These are phyloP conservation scores for Carex scoparia DNA, from an alignment of 176 grass and related monocot species.

Conservation along the genomic window DNA sequence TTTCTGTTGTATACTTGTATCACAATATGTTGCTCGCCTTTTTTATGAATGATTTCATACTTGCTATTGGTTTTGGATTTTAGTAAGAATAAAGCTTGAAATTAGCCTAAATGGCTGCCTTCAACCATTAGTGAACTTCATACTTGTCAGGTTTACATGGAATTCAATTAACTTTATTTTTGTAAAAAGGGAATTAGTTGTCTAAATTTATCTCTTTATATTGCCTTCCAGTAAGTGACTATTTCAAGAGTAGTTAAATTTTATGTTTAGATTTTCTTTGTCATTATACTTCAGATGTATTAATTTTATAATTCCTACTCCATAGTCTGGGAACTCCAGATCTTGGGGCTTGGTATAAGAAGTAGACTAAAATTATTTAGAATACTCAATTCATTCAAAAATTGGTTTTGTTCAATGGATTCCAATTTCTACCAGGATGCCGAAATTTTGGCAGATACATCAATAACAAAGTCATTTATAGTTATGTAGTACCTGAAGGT, in stretches of 20 bases:
- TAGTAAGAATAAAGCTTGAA: neutral
- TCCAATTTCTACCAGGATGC: neutral
- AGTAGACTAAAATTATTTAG: neutral
- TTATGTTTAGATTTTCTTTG: neutral
- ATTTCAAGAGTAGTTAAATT: neutral
- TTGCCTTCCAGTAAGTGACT: neutral
- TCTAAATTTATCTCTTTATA: neutral
- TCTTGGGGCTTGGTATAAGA: neutral
- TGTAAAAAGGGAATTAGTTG: neutral
- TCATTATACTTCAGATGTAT: neutral
- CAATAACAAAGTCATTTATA: neutral
- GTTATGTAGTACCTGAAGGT: neutral
- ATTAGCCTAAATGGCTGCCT: neutral
- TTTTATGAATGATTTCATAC: neutral
- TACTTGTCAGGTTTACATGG: neutral
- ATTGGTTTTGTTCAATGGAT: neutral
- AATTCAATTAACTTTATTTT: neutral
- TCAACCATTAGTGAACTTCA: neutral
- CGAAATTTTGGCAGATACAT: neutral
- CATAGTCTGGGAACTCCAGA: neutral
- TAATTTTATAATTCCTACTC: neutral
- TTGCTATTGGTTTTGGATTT: neutral
- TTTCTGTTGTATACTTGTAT: neutral
- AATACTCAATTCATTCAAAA: neutral
- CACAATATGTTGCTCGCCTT: neutral